Percentiles rank a stretch among this genome's conserved stretches.
Conservation (phyloP, 1,139 yeast genomes). For the Sugiyamaella japonica region DNA sequence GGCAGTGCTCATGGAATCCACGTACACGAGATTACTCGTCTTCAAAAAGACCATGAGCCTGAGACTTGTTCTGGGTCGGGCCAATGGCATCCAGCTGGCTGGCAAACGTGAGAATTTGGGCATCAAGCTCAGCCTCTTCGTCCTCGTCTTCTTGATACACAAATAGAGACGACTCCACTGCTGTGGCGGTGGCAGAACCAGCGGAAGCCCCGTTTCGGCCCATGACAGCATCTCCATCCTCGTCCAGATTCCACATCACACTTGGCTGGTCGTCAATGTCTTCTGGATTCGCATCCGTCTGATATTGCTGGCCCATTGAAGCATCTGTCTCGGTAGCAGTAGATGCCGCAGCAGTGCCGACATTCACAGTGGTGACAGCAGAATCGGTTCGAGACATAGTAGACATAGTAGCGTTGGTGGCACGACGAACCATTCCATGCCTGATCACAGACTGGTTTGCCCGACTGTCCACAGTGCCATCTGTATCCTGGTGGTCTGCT, state of each 20-base stretch:
- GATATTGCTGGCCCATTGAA: background rate
- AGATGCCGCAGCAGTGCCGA: background rate
- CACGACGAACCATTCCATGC: constrained; percentile 1
- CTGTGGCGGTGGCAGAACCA: no score
- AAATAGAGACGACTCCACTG: constrained; percentile 8
- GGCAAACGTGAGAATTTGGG: constrained; percentile 11
- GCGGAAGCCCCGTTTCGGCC: background rate
- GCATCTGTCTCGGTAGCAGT: constrained; percentile 3
- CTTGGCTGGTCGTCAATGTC: constrained; percentile 11
- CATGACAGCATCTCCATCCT: constrained; percentile 7
- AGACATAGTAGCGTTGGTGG: background rate
- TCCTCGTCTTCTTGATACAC: constrained; percentile 17
- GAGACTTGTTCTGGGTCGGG: constrained; percentile 34
- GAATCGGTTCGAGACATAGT: background rate
- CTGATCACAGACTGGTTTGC: background rate
- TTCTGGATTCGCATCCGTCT: background rate
- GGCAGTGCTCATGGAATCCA: no score
- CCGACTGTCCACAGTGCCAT: background rate
- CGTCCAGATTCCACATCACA: constrained; percentile 15
- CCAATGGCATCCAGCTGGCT: constrained; percentile 28
- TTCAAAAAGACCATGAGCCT: constrained; percentile 34
- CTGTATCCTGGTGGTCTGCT: background rate
- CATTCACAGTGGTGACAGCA: background rate
- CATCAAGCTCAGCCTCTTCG: constrained; percentile 13
- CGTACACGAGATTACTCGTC: no score